Conservation (phyloP, 164 flowering plant genomes). For the Hamamelis virginiana region DNA sequence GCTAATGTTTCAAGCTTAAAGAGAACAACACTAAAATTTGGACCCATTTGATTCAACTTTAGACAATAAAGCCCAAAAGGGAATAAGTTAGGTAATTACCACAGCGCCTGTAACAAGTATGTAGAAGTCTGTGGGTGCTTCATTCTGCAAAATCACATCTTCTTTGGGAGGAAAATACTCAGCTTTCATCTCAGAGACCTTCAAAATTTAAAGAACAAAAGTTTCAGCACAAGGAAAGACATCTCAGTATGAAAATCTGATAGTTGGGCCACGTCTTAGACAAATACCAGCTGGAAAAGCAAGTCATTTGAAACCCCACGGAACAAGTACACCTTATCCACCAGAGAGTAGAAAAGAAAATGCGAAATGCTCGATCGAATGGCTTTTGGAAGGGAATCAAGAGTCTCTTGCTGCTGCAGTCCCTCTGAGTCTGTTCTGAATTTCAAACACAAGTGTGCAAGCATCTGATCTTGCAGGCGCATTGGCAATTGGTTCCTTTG, state of each 20-base stretch:
- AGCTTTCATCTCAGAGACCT: constrained; percentile 97
- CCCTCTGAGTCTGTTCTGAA: constrained; percentile 92
- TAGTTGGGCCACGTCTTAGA: not conserved
- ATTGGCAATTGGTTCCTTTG: too few relatives aligned
- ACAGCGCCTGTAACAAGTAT: constrained; percentile 78
- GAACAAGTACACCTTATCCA: constrained; percentile 79
- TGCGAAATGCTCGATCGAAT: constrained; percentile 88
- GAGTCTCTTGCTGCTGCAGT: constrained; percentile 85
- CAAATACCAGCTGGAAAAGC: constrained; percentile 82
- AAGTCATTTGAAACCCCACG: constrained; percentile 82
- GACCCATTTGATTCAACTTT: not conserved
- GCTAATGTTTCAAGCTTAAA: too few relatives aligned
- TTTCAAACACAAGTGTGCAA: constrained; percentile 88
- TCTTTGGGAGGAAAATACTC: constrained; percentile 96
- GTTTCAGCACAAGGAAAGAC: constrained; percentile 1
- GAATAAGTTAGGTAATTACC: constrained; percentile 40
- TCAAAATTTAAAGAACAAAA: too few relatives aligned
- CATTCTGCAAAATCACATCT: constrained; percentile 94
- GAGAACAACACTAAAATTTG: not conserved
- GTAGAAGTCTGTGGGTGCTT: constrained; percentile 95
- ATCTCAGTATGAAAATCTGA: not conserved
- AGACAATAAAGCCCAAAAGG: not conserved
- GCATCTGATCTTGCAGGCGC: constrained; percentile 89
- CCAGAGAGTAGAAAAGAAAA: constrained; percentile 71
- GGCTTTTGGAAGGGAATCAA: constrained; percentile 90